Conservation (phyloP, 1,139 yeast species). For the Lodderomyces margitis region DNA sequence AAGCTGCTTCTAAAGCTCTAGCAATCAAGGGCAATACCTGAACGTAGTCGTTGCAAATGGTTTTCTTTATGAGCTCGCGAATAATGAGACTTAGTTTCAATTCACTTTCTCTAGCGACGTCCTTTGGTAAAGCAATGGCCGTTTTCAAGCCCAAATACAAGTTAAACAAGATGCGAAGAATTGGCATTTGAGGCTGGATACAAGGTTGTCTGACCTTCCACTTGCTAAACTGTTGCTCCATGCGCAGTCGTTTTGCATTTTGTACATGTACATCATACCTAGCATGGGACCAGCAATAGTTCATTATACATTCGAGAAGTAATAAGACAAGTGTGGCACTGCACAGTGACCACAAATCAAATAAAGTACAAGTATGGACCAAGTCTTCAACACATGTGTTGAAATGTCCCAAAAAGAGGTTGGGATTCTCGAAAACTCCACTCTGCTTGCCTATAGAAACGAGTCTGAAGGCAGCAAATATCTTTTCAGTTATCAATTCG, state of each 20-base stretch:
- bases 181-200: constrained; percentile 26
- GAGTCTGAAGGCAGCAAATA: constrained; percentile 17
- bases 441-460: constrained; percentile 16
- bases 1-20: constrained; percentile 3
- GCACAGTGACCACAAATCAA: constrained; percentile 19
- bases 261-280: constrained; percentile 14
- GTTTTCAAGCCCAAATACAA: constrained; percentile 27
- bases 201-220: constrained; percentile 26
- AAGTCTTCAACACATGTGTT: constrained; percentile 34
- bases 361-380: constrained; percentile 29
- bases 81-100: constrained; percentile 27
- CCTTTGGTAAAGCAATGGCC: neutral
- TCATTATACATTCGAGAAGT: constrained; percentile 31
- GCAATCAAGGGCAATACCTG: constrained; percentile 26
- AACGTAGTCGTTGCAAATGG: constrained; percentile 30
- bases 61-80: constrained; percentile 20
- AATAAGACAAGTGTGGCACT: constrained; percentile 17
- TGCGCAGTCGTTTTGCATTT: constrained; percentile 4
- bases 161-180: constrained; percentile 35
- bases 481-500: constrained; percentile 10
- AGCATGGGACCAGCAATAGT: constrained; percentile 42
- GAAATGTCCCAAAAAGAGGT: constrained; percentile 31
- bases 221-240: constrained; percentile 15
- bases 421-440: constrained; percentile 23
- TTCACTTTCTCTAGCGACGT: constrained; percentile 17